These are phyloP conservation scores for Paraphaeosphaeria minitans DNA, from an alignment of 2,329 filamentous ascomycete genomes.

Conservation along the genomic window DNA sequence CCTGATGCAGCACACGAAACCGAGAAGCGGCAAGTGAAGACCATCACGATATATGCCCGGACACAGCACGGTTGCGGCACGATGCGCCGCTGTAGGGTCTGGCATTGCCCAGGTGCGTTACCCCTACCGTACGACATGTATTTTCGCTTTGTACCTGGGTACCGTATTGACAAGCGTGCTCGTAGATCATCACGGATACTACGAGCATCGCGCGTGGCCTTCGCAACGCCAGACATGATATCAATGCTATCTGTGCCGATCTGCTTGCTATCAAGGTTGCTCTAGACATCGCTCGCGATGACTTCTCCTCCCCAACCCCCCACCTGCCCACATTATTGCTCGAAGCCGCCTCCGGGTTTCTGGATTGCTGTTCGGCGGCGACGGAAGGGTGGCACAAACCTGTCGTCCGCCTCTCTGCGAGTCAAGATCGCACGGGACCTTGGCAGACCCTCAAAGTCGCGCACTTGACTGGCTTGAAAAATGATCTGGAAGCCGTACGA, in stretches of 20 bases:
- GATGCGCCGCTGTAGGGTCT: conserved; percentile 40
- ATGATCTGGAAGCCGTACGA: conserved; percentile 34
- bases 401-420: conserved; percentile 35
- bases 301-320: conserved; percentile 29
- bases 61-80: conserved; percentile 37
- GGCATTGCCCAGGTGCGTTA: conserved; percentile 37
- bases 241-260: conserved; percentile 38
- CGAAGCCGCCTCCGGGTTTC: conserved; percentile 33
- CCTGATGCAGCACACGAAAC: not conserved
- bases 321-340: conserved; percentile 29
- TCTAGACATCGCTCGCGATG: conserved; percentile 40
- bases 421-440: conserved; percentile 24
- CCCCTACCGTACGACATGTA: not conserved
- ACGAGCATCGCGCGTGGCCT: conserved; percentile 37
- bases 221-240: conserved; percentile 39
- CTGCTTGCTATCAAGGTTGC: conserved; percentile 40
- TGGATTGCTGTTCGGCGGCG: conserved; percentile 36
- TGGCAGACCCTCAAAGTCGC: conserved; percentile 30
- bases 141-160: no score
- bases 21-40: not conserved
- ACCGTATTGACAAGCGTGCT: conserved; percentile 15
- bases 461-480: conserved; percentile 22
- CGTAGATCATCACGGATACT: conserved; percentile 38
- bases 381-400: conserved; percentile 36
- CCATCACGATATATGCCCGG: conserved; percentile 24